A percentile compares a stretch with the other conserved stretches of the same genome.
Evolutionary conservation across 352 stramenopile species (phyloP).

Genomic region (Elongisporangium anandrum): DNA sequence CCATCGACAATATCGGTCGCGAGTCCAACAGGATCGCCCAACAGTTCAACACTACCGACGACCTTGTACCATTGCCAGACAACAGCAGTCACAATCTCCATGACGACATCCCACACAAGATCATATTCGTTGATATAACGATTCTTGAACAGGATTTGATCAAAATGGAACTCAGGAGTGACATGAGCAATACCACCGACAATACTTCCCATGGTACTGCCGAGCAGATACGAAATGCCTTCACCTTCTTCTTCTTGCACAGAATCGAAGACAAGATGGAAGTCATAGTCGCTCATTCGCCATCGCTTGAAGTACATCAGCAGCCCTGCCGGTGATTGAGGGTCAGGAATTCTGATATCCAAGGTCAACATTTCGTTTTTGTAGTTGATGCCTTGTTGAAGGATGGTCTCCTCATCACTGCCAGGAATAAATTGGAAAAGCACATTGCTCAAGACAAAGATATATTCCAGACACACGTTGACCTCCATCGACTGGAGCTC

Average conservation of each 20-base stretch:
- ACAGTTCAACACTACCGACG: conserved; percentile 79
- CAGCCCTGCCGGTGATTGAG: conserved; percentile 36
- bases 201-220: conserved; percentile 81
- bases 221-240: conserved; percentile 76
- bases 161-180: conserved; percentile 77
- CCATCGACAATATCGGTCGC: conserved; percentile 84
- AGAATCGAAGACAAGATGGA: conserved; percentile 85
- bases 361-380: conserved; percentile 54
- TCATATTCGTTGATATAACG: conserved; percentile 87
- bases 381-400: conserved; percentile 55
- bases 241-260: conserved; percentile 71
- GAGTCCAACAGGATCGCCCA: conserved; percentile 80
- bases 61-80: conserved; percentile 89
- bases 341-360: conserved; percentile 49
- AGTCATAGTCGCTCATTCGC: conserved; percentile 60
- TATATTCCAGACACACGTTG: conserved; percentile 81
- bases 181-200: conserved; percentile 84
- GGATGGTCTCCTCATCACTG: conserved; percentile 59
- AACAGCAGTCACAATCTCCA: conserved; percentile 67
- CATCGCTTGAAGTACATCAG: conserved; percentile 85
- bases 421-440: conserved; percentile 70
- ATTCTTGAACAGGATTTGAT: conserved; percentile 67
- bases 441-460: conserved; percentile 63
- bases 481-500: conserved; percentile 63
- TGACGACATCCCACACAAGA: conserved; percentile 67